A percentile compares a stretch with the other conserved stretches of the same genome.
Conservation (phyloP, 2,329 filamentous ascomycete genomes). For the Huntiella bhutanensis region DNA sequence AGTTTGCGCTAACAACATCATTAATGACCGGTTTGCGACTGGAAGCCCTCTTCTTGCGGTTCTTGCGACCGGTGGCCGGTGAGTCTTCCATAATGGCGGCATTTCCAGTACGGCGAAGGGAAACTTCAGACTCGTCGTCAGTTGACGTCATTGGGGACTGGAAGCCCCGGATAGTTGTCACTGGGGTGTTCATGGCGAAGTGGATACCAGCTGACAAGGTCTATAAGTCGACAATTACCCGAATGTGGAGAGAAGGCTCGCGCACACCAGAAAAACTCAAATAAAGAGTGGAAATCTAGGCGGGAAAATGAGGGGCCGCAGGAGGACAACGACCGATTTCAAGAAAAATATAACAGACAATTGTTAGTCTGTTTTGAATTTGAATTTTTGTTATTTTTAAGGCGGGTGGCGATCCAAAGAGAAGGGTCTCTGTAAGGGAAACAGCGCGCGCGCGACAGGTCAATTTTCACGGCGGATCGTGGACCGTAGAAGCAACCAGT, state of each 20-base stretch:
- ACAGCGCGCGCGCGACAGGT: background rate
- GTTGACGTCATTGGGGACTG: conserved; percentile 34
- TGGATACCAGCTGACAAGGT: conserved; percentile 4
- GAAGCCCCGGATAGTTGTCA: conserved; percentile 38
- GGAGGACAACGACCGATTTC: background rate
- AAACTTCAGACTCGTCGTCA: conserved; percentile 36
- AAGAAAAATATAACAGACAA: too few species aligned
- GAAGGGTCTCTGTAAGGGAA: background rate
- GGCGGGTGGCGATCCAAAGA: background rate
- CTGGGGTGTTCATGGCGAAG: conserved; percentile 14
- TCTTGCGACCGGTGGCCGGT: background rate
- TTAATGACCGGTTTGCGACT: conserved; percentile 20
- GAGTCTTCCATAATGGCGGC: background rate
- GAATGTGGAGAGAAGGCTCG: conserved; percentile 11
- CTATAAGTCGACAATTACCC: conserved; percentile 6
- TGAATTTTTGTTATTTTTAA: too few species aligned
- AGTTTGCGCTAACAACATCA: conserved; percentile 43
- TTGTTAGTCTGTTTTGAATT: too few species aligned
- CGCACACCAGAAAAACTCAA: conserved; percentile 10
- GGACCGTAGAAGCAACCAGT: background rate
- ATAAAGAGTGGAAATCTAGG: conserved; percentile 7
- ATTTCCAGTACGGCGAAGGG: background rate
- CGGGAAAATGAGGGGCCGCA: conserved; percentile 2
- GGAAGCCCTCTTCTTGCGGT: conserved; percentile 14
- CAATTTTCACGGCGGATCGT: conserved; percentile 7